Evolutionary conservation across 352 stramenopile genomes (phyloP).

Genomic region (Pythium dissotocum): DNA sequence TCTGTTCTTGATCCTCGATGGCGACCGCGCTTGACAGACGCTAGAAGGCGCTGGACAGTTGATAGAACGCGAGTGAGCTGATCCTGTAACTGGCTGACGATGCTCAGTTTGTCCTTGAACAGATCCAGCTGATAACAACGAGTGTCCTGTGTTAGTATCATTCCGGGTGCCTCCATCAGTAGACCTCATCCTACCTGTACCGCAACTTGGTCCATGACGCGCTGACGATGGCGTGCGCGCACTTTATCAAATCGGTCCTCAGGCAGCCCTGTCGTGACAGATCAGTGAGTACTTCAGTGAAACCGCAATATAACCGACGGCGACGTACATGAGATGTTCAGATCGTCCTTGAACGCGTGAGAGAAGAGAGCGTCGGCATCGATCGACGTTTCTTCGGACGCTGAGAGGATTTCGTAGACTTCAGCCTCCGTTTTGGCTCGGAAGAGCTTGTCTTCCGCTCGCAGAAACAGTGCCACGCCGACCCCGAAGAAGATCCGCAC

Average conservation of each 20-base stretch:
- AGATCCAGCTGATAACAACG: constrained; percentile 29
- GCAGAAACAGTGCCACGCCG: constrained; percentile 65
- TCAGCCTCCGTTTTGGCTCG: constrained; percentile 52
- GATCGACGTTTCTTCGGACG: constrained; percentile 62
- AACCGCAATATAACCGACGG: neutral
- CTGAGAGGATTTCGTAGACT: constrained; percentile 49
- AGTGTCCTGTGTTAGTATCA: neutral
- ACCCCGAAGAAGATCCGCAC: constrained; percentile 72
- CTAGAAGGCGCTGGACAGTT: constrained; percentile 40
- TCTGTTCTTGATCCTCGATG: neutral
- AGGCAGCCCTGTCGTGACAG: constrained; percentile 43
- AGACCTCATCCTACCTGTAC: constrained; percentile 37
- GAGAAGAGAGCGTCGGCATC: constrained; percentile 75
- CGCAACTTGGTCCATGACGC: constrained; percentile 52
- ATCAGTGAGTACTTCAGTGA: neutral
- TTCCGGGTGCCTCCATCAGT: neutral
- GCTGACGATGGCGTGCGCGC: constrained; percentile 48
- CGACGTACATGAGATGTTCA: constrained; percentile 72
- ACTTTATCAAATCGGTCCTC: constrained; percentile 69
- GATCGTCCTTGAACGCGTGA: constrained; percentile 74
- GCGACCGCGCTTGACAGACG: constrained; percentile 7
- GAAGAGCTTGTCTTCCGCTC: constrained; percentile 68
- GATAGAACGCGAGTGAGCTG: constrained; percentile 37
- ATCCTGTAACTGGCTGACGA: constrained; percentile 60
- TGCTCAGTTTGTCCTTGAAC: constrained; percentile 60